Evolutionary conservation across 495 filamentous ascomycete species (phyloP).

Genomic region (Terfezia claveryi): DNA sequence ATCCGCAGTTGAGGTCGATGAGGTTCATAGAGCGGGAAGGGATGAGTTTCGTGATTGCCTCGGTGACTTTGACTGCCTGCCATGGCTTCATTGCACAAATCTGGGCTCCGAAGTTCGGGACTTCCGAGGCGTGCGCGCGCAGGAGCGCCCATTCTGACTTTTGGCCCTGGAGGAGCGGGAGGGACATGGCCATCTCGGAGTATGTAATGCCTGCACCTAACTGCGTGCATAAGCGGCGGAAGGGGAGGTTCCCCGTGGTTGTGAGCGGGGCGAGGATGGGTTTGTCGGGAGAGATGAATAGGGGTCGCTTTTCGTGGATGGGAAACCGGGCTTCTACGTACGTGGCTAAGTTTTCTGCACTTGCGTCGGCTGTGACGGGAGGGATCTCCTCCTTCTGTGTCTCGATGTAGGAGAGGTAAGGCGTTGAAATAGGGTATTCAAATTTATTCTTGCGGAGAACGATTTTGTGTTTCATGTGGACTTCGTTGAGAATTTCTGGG

Average conservation of each 20-base stretch:
- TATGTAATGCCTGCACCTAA: conserved; percentile 86
- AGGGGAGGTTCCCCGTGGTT: conserved; percentile 93
- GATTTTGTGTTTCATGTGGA: conserved; percentile 41
- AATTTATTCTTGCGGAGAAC: conserved; percentile 45
- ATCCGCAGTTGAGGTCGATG: conserved; percentile 89
- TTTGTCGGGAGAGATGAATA: conserved; percentile 87
- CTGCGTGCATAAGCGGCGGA: conserved; percentile 73
- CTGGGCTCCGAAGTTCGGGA: conserved; percentile 70
- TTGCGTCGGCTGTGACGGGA: conserved; percentile 21
- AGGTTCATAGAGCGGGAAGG: conserved; percentile 50
- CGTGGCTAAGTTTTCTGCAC: conserved; percentile 49
- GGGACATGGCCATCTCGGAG: conserved; percentile 92
- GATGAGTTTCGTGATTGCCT: conserved; percentile 49
- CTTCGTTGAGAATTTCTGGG: conserved; percentile 44
- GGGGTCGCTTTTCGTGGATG: conserved; percentile 72
- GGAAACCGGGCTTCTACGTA: conserved; percentile 68
- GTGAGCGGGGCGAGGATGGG: conserved; percentile 68
- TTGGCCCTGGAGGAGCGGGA: conserved; percentile 74
- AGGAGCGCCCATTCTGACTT: conserved; percentile 88
- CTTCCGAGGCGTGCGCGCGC: conserved; percentile 68
- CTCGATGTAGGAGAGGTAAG: conserved; percentile 53
- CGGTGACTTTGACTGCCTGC: conserved; percentile 66
- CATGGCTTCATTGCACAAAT: conserved; percentile 78
- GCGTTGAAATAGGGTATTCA: conserved; percentile 44
- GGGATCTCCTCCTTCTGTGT: conserved; percentile 27